Evolutionary conservation across 2,329 filamentous ascomycete genomes (phyloP), one percentile per base, ranked within the genome.

Genomic region (Penicillium sp.): DNA sequence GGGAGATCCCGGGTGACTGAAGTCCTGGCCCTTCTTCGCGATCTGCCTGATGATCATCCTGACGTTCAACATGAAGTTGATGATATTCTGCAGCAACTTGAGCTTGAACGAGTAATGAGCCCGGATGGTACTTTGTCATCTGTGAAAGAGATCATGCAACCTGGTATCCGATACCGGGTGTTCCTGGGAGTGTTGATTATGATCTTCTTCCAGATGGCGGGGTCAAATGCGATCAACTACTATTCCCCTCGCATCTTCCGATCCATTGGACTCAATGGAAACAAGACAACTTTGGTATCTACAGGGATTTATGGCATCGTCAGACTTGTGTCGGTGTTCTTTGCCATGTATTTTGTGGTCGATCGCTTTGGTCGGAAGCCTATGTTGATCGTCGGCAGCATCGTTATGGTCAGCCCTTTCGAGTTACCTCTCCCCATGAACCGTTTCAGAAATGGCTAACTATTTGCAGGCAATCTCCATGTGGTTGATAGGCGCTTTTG

Each of bases 261-360:
- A 20, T 63, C 63, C 0, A 59, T 83, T 82, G 61, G 90, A 89
- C 68, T 91, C 68, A 81, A 34, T 77, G 83, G 54, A 83, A 84
- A 35, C 81, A 90, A 45, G 88, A 90, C 73, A 84, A 88, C 7
- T 87, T 87, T 4, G 86, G 88, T 58, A 82, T 90, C 67, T 88
- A 91, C 72, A 85, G 66, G 67, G 0, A 56, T 67, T 10, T 67
- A 66, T 15, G 63, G 65, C 8, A 15, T 67, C 8, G 54, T 88
- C 20, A 80, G 90, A 55, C 82, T 90, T 61, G 90, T 90, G 71
- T 86, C 88, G 72, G 76, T 80, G 3, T 83, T 85, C 22, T 88
- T 86, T 70, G 79, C 82, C 4, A 71, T 80, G 55, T 91, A 58
- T 20, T 68, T 63, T 20, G 54, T 64, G 7, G 65, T 69, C 3